Evolutionary conservation across 805 yeast species (phyloP).

Genomic region (Cyberlindnera mycetangii): DNA sequence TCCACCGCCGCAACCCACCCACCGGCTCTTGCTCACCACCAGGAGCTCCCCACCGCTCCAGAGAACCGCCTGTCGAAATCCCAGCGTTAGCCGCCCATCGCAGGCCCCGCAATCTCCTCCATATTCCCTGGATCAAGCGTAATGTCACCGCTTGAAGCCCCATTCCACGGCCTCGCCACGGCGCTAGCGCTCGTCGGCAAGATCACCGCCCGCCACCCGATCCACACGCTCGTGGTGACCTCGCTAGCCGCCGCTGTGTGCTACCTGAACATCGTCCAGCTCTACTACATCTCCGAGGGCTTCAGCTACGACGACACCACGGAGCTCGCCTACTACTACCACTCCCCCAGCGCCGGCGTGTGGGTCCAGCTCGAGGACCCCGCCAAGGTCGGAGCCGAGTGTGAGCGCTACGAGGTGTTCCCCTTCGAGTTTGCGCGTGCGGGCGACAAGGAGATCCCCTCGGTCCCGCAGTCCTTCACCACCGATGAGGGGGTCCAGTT

Average conservation of each 20-base stretch:
- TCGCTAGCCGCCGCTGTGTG: constrained; percentile 76
- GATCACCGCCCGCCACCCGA: constrained; percentile 75
- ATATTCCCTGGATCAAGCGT: not conserved
- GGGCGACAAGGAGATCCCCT: constrained; percentile 40
- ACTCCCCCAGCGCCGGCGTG: constrained; percentile 32
- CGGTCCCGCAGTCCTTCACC: constrained; percentile 36
- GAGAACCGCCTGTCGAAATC: not conserved
- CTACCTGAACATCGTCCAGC: constrained; percentile 71
- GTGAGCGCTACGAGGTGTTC: constrained; percentile 46
- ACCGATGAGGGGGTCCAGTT: constrained; percentile 43
- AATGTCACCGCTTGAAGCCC: constrained; percentile 9
- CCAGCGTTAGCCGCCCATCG: not conserved
- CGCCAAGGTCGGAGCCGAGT: constrained; percentile 33
- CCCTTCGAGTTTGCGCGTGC: constrained; percentile 57
- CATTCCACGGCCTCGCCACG: constrained; percentile 32
- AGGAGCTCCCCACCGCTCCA: not conserved
- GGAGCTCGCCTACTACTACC: constrained; percentile 33
- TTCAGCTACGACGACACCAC: constrained; percentile 25
- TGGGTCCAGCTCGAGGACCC: constrained; percentile 51
- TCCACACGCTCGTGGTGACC: constrained; percentile 74
- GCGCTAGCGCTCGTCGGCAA: constrained; percentile 46
- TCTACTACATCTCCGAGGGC: constrained; percentile 43
- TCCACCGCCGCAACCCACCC: not conserved
- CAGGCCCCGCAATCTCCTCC: not conserved
- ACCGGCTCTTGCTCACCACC: not conserved